Percentiles rank a stretch among this genome's conserved stretches.
Conservation (phyloP, 2,329 filamentous ascomycete genomes). For the Trichothecium sympodiale region DNA sequence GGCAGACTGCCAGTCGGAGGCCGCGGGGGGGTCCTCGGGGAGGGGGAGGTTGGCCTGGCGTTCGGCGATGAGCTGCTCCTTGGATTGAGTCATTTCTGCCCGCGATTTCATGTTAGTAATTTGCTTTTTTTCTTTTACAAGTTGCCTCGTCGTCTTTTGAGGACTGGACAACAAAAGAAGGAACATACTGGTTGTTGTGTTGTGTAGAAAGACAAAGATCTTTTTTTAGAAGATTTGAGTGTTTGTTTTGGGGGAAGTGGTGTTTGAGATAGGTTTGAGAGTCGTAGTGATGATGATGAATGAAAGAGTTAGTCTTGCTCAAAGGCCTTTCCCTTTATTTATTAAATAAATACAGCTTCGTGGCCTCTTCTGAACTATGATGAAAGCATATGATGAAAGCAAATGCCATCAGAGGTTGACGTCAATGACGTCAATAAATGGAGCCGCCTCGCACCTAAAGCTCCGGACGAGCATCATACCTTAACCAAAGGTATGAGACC, state of each 20-base stretch:
- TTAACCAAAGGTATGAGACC: too few species aligned
- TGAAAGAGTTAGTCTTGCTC: neutral
- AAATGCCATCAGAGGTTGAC: constrained; percentile 4
- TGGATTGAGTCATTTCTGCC: constrained; percentile 34
- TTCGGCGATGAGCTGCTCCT: constrained; percentile 55
- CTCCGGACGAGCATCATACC: constrained; percentile 5
- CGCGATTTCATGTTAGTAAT: too few species aligned
- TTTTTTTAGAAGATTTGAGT: neutral
- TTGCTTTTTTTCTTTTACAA: too few species aligned
- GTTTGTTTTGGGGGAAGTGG: neutral
- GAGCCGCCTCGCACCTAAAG: constrained; percentile 3
- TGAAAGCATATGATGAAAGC: too few species aligned
- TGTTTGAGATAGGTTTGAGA: neutral
- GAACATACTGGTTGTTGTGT: neutral
- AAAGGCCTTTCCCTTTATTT: neutral
- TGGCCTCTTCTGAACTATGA: too few species aligned
- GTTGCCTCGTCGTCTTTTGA: too few species aligned
- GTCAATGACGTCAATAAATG: constrained; percentile 8
- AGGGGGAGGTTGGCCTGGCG: constrained; percentile 64
- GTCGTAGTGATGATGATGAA: neutral
- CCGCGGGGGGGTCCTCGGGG: constrained; percentile 63
- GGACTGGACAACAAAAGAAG: too few species aligned
- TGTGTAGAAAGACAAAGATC: neutral
- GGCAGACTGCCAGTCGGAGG: constrained; percentile 68
- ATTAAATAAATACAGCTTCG: too few species aligned